A percentile compares a stretch with the other conserved stretches of the same genome.
These are phyloP conservation scores for Albugo candida DNA, from an alignment of 352 stramenopile genomes.

Conservation along the genomic window DNA sequence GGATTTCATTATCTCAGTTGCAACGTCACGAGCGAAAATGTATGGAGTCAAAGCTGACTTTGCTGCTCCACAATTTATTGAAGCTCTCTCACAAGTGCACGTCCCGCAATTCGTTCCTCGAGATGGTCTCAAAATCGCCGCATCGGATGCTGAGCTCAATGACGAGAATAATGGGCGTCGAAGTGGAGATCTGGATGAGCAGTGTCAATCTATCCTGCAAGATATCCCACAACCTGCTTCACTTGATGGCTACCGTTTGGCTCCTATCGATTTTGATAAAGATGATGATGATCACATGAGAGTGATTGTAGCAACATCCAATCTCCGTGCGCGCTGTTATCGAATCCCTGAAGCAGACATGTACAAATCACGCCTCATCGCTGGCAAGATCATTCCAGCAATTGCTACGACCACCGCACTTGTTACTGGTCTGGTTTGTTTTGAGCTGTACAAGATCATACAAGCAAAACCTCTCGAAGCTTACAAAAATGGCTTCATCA, in stretches of 20 bases:
- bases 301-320: conserved; percentile 93
- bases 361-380: conserved; percentile 96
- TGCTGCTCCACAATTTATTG: conserved; percentile 39
- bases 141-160: conserved; percentile 95
- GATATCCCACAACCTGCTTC: conserved; percentile 64
- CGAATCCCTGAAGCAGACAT: conserved; percentile 95
- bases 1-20: conserved; percentile 90
- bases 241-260: conserved; percentile 81
- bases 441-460: conserved; percentile 96
- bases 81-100: conserved; percentile 69
- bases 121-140: conserved; percentile 95
- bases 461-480: conserved; percentile 81
- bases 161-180: conserved; percentile 16
- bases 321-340: conserved; percentile 95
- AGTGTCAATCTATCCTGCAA: conserved; percentile 54
- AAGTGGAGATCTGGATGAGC: conserved; percentile 40
- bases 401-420: conserved; percentile 99
- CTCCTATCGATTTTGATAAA: conserved; percentile 96
- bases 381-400: conserved; percentile 99
- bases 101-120: conserved; percentile 86
- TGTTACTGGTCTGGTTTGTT: conserved; percentile 95
- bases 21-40: conserved; percentile 87
- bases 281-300: conserved; percentile 97
- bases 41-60: conserved; percentile 80
- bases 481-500: conserved; percentile 98